Base-by-base conservation (phyloP, 768 basidiomycete species). In the Boletus reticulatus region DNA sequence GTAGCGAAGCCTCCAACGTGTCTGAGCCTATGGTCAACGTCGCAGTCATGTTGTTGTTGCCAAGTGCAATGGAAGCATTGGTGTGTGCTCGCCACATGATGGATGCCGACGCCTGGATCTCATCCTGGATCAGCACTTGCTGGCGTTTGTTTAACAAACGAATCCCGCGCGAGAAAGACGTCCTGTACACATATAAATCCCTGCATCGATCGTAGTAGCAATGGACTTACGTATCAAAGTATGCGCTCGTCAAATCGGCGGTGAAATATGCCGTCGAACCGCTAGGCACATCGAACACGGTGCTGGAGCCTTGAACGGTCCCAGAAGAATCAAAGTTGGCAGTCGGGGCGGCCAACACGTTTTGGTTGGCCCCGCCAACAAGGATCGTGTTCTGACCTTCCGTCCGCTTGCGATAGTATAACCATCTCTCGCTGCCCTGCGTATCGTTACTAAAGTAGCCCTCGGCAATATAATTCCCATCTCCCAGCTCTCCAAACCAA, bases 331-430 rank as follows among this genome's bases (percentile, higher is more conserved):
- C 84, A 37, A 77, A 76, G n/a, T 78, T 78, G 20, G 75, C 67
- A 10, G 75, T 82, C 0, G 93, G 89, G 5, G 81, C 76, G 19
- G 82, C 83, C 17, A 75, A 69, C 44, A 97, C 91, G 56, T 85
- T 80, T 74, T 99, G 97, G 75, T 98, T 98, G 32, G 73, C 67
- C 58, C 77, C 75, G 62, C 80, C 80, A 61, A 98, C 79, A 50
- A 95, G 66, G 59, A 99, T 78, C 6, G 94, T 94, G 77, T 98
- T 99, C 77, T 99, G 97, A 3, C 97, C 97, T 73, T 96, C 93
- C 5, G 96, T 97, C 75, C 87, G 84, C 80, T 95, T 98, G 68
- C 95, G 83, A 79, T 97, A 99, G 76, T 97, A 98, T 58, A 82
- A 64, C 95, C 94, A 98, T 52, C 96, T 81, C 22, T 75, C 69